phyloP scores from a whole-genome alignment of 139 green algal species.

The Micractinium conductrix region DNA sequence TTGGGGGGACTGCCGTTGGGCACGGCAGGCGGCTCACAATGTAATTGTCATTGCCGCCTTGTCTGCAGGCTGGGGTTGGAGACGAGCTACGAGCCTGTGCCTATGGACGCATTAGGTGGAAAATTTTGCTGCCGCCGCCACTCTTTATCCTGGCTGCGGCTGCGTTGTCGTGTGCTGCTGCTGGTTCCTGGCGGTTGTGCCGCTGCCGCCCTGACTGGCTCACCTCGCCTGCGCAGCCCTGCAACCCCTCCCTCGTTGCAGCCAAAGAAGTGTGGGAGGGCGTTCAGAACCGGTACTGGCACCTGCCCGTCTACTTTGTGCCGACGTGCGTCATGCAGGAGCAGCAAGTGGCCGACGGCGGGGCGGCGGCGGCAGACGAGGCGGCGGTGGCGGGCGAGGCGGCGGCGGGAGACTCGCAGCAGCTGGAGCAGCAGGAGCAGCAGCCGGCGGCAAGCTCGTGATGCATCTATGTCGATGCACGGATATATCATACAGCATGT shows the following conservation, averaged over 20 bases:
- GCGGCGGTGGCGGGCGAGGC: background rate
- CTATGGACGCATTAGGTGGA: conserved; percentile 66
- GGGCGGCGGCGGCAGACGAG: background rate
- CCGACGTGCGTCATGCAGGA: conserved; percentile 51
- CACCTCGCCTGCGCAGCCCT: too few species aligned
- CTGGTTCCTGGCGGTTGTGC: too few species aligned
- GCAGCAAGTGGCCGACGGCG: background rate
- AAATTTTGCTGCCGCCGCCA: too few species aligned
- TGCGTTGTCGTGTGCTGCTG: too few species aligned
- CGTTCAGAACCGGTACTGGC: conserved; percentile 84
- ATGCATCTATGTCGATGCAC: too few species aligned
- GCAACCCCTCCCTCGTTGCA: background rate
- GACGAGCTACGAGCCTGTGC: conserved; percentile 72
- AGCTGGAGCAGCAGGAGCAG: background rate
- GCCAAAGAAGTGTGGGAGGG: conserved; percentile 80
- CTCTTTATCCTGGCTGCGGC: too few species aligned
- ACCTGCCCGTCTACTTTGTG: conserved; percentile 77
- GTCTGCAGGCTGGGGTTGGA: conserved; percentile 62
- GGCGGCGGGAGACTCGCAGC: background rate
- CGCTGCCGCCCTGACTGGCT: background rate
- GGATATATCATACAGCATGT: background rate
- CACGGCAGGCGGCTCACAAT: too few species aligned
- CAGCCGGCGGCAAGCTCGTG: background rate
- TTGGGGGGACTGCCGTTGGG: too few species aligned
- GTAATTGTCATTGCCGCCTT: too few species aligned